phyloP scores from a whole-genome alignment of 108 stramenopile species.

The Cyclotella baltica region DNA sequence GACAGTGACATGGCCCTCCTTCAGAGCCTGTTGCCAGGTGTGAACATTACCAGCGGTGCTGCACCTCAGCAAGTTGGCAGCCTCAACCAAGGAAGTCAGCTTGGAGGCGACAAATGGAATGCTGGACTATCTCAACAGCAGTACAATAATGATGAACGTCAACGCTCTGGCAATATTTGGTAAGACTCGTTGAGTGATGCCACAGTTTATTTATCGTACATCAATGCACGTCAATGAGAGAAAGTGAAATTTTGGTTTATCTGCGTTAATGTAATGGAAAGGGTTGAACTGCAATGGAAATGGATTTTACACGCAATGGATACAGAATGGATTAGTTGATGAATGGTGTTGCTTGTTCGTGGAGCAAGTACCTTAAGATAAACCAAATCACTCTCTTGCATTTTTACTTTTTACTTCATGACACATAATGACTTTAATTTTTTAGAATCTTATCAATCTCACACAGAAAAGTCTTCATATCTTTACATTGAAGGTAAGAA shows the following conservation, averaged over 20 bases:
- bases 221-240: not conserved
- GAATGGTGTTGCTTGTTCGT: slow-evolving; percentile 5
- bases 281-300: slow-evolving; percentile 21
- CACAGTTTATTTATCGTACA: not conserved
- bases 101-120: slow-evolving; percentile 34
- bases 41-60: slow-evolving; percentile 57
- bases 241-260: slow-evolving; percentile 1
- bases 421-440: not conserved
- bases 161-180: slow-evolving; percentile 44
- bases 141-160: slow-evolving; percentile 35
- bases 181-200: slow-evolving; percentile 10
- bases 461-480: slow-evolving; percentile 71
- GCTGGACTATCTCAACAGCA: slow-evolving; percentile 28
- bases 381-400: slow-evolving; percentile 17
- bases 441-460: slow-evolving; percentile 70
- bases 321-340: slow-evolving; percentile 12
- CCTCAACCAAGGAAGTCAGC: slow-evolving; percentile 29
- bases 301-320: slow-evolving; percentile 49
- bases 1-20: slow-evolving; percentile 86
- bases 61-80: slow-evolving; percentile 47
- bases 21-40: slow-evolving; percentile 85
- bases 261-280: slow-evolving; percentile 26
- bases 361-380: slow-evolving; percentile 17
- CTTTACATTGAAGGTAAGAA: slow-evolving; percentile 63
- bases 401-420: not conserved